phyloP scores from a whole-genome alignment of 495 filamentous ascomycete species.

The Thozetella sp. region DNA sequence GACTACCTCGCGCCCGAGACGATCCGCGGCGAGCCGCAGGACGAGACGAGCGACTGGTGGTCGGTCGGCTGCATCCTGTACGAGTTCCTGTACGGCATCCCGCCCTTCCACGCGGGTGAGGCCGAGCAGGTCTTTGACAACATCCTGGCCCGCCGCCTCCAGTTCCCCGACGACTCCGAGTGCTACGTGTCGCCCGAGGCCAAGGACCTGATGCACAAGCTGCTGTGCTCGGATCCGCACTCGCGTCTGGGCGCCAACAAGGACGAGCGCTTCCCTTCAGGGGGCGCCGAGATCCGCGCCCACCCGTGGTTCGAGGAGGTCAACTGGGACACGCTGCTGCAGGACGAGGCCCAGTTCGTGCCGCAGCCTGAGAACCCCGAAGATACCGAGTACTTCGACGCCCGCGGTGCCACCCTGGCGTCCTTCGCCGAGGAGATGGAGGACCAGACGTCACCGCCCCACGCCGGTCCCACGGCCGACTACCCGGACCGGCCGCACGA shows the following conservation, averaged over 20 bases:
- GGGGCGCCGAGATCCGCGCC: slow-evolving; percentile 84
- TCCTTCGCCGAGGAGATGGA: slow-evolving; percentile 91
- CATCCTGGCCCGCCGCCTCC: slow-evolving; percentile 84
- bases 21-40: slow-evolving; percentile 90
- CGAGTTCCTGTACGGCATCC: slow-evolving; percentile 90
- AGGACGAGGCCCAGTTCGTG: slow-evolving; percentile 95
- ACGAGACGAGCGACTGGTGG: slow-evolving; percentile 99
- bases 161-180: slow-evolving; percentile 79
- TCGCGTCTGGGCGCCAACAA: slow-evolving; percentile 83
- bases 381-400: slow-evolving; percentile 97
- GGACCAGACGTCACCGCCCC: slow-evolving; percentile 77
- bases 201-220: slow-evolving; percentile 87
- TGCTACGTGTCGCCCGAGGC: slow-evolving; percentile 78
- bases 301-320: slow-evolving; percentile 89
- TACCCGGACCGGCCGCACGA: slow-evolving; percentile 90
- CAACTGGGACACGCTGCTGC: slow-evolving; percentile 86
- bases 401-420: slow-evolving; percentile 86
- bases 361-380: slow-evolving; percentile 91
- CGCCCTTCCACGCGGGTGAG: slow-evolving; percentile 88
- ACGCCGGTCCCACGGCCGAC: slow-evolving; percentile 64
- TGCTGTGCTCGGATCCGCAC: slow-evolving; percentile 80
- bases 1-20: slow-evolving; percentile 98
- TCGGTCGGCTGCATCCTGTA: slow-evolving; percentile 97
- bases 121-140: slow-evolving; percentile 97
- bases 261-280: slow-evolving; percentile 74